phyloP scores from a whole-genome alignment of 2,329 filamentous ascomycete species.

The Penicillium sclerotiorum region DNA sequence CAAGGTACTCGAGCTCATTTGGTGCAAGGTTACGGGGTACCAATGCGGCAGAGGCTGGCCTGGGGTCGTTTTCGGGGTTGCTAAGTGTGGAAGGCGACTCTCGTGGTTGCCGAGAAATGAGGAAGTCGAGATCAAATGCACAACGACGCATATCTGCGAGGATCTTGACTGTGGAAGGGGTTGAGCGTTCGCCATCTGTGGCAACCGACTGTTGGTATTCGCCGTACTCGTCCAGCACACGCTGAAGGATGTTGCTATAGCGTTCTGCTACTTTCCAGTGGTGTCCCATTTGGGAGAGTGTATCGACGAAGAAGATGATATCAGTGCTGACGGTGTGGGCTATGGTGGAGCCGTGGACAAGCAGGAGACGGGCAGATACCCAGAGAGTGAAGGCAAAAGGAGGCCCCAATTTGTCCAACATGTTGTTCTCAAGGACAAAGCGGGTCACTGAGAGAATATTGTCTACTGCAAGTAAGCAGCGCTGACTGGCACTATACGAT shows the following conservation, averaged over 20 bases:
- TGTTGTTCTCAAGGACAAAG: slow-evolving; percentile 73
- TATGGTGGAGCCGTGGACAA: slow-evolving; percentile 89
- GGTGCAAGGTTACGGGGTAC: slow-evolving; percentile 70
- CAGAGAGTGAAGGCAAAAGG: slow-evolving; percentile 91
- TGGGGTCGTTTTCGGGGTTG: slow-evolving; percentile 23
- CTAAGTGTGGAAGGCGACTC: slow-evolving; percentile 39
- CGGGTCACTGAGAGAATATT: slow-evolving; percentile 77
- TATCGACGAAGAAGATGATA: slow-evolving; percentile 79
- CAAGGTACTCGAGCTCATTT: slow-evolving; percentile 85
- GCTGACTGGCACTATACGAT: slow-evolving; percentile 80
- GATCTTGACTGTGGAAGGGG: slow-evolving; percentile 81
- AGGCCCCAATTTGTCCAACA: slow-evolving; percentile 80
- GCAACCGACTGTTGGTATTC: slow-evolving; percentile 68
- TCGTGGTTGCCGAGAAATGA: slow-evolving; percentile 79
- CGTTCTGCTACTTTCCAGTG: slow-evolving; percentile 85
- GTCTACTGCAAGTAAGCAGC: slow-evolving; percentile 80
- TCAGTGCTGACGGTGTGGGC: slow-evolving; percentile 80
- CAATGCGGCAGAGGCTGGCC: slow-evolving; percentile 15
- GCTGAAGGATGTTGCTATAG: slow-evolving; percentile 76
- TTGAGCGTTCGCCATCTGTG: slow-evolving; percentile 69
- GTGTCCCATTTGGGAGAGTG: slow-evolving; percentile 75
- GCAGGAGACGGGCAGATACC: slow-evolving; percentile 83
- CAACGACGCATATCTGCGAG: slow-evolving; percentile 89
- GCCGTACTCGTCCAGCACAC: slow-evolving; percentile 82
- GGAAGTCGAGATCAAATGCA: slow-evolving; percentile 85